These are phyloP conservation scores for Starmerella floricola DNA, from an alignment of 805 yeast genomes.

Conservation along the genomic window DNA sequence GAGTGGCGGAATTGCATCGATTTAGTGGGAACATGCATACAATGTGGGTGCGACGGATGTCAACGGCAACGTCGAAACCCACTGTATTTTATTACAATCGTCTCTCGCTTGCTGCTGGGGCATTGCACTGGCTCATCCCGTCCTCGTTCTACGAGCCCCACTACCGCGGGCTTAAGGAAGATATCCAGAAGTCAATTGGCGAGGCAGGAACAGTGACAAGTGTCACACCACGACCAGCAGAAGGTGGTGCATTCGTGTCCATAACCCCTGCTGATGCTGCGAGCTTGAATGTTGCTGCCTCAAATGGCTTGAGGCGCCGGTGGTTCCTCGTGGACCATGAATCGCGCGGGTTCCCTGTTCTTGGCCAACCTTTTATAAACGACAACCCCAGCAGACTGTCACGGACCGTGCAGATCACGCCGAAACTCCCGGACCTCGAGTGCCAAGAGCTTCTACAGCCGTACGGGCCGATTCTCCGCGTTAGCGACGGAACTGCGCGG, in stretches of 20 bases:
- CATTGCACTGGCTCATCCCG: neutral
- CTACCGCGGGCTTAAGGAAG: slow-evolving; percentile 1
- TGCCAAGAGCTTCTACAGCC: slow-evolving; percentile 71
- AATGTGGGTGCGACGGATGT: too few relatives aligned
- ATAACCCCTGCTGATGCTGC: slow-evolving; percentile 45
- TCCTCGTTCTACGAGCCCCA: slow-evolving; percentile 16
- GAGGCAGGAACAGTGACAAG: slow-evolving; percentile 25
- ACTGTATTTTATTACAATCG: slow-evolving; percentile 12
- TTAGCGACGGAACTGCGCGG: slow-evolving; percentile 30
- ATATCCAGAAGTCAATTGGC: neutral
- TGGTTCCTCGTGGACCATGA: slow-evolving; percentile 12
- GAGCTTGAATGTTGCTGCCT: slow-evolving; percentile 6
- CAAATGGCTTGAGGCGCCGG: slow-evolving; percentile 8
- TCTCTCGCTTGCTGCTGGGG: slow-evolving; percentile 9
- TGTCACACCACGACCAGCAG: slow-evolving; percentile 60
- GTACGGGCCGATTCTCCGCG: slow-evolving; percentile 63
- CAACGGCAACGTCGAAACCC: neutral
- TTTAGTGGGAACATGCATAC: too few relatives aligned
- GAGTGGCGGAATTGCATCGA: too few relatives aligned
- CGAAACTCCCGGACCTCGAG: slow-evolving; percentile 56
- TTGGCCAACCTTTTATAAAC: slow-evolving; percentile 94
- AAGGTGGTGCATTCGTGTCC: slow-evolving; percentile 89
- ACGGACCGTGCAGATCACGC: slow-evolving; percentile 47
- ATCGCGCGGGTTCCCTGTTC: slow-evolving; percentile 49
- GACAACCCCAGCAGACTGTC: slow-evolving; percentile 74